Conservation (phyloP, 1,284 basidiomycete genomes). For the Cystobasidium slooffiae region DNA sequence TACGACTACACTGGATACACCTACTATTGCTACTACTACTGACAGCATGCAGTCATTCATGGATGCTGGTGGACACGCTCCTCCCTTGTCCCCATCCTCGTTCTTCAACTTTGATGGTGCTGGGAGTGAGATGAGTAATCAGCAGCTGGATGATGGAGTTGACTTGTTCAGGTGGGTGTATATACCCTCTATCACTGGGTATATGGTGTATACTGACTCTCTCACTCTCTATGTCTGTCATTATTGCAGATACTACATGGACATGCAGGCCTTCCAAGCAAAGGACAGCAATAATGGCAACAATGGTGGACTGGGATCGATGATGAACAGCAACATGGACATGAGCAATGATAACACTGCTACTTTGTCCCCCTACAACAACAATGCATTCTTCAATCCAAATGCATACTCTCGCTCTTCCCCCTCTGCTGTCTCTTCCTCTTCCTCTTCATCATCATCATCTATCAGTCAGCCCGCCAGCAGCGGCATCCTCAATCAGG, state of each 20-base stretch:
- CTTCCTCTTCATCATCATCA: not conserved
- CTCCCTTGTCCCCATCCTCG: conserved; percentile 2
- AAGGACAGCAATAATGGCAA: conserved; percentile 6
- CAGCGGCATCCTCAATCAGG: conserved; percentile 6
- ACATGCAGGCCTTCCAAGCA: conserved; percentile 25
- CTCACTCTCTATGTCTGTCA: not conserved
- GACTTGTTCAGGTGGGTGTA: conserved; percentile 30
- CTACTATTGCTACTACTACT: not conserved
- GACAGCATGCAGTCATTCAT: conserved; percentile 22
- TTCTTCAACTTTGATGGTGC: conserved; percentile 27
- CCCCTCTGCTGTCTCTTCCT: not conserved
- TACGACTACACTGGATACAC: too few species aligned
- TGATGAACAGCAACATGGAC: too few species aligned
- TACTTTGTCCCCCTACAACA: conserved; percentile 31
- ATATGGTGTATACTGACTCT: not conserved
- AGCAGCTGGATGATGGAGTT: not conserved
- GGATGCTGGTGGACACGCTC: conserved; percentile 3
- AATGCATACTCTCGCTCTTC: not conserved
- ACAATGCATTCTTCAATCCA: conserved; percentile 28
- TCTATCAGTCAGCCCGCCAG: conserved; percentile 4
- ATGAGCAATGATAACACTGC: too few species aligned
- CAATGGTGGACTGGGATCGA: not conserved
- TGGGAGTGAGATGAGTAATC: not conserved
- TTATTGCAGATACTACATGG: conserved; percentile 24
- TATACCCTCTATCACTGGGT: not conserved